phyloP scores from a whole-genome alignment of 208 protist genomes.

The Leishmania aethiopica region DNA sequence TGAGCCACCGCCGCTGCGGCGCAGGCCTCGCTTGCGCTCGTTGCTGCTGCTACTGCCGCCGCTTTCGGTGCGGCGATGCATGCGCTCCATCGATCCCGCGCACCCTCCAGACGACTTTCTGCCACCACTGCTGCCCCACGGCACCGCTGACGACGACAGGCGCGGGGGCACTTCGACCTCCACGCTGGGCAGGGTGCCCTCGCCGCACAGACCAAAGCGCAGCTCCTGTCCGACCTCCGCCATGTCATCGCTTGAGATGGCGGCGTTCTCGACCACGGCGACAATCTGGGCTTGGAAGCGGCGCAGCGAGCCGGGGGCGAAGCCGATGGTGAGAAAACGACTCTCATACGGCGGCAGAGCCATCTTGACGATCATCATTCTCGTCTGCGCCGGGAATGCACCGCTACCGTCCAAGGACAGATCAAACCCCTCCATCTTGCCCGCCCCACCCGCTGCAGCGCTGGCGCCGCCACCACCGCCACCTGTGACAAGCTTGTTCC shows the following conservation, averaged over 20 bases:
- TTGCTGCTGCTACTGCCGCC: slow-evolving; percentile 5
- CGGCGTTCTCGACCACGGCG: slow-evolving; percentile 86
- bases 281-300: slow-evolving; percentile 89
- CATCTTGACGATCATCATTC: slow-evolving; percentile 30
- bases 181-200: slow-evolving; percentile 94
- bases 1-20: slow-evolving; percentile 18
- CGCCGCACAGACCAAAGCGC: slow-evolving; percentile 90
- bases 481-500: slow-evolving; percentile 2
- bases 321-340: slow-evolving; percentile 94
- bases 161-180: slow-evolving; percentile 63
- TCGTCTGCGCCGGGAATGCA: background rate
- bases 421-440: slow-evolving; percentile 60
- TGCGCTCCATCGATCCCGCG: slow-evolving; percentile 15
- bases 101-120: background rate
- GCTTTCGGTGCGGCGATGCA: slow-evolving; percentile 16
- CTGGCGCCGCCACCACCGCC: slow-evolving; percentile 25
- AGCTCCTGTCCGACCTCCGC: slow-evolving; percentile 42
- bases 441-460: slow-evolving; percentile 3
- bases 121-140: background rate
- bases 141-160: slow-evolving; percentile 18
- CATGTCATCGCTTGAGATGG: slow-evolving; percentile 49
- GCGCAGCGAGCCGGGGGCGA: slow-evolving; percentile 83
- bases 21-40: slow-evolving; percentile 13
- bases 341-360: slow-evolving; percentile 95
- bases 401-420: slow-evolving; percentile 41